phyloP scores from a whole-genome alignment of 2,329 filamentous ascomycete species.

The Pseudogymnoascus sp. region DNA sequence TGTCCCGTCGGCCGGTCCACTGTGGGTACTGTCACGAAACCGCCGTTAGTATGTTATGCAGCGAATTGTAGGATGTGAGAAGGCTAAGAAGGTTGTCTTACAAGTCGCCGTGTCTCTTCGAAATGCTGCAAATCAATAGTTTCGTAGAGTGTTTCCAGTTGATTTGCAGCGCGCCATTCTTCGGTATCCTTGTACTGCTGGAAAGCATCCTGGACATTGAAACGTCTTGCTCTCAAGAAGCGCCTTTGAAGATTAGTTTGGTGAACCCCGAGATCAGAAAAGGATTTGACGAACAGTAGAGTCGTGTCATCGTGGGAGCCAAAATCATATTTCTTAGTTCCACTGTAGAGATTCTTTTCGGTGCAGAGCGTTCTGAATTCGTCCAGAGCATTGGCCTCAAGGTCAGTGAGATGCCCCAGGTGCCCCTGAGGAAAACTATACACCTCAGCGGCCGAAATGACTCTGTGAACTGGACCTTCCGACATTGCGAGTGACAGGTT shows the following conservation, averaged over 20 bases:
- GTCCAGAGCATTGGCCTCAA: conserved; percentile 58
- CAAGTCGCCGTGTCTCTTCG: conserved; percentile 69
- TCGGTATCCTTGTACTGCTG: conserved; percentile 83
- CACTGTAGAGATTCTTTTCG: conserved; percentile 55
- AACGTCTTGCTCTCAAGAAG: conserved; percentile 78
- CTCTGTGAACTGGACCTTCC: conserved; percentile 18
- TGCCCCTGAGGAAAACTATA: conserved; percentile 67
- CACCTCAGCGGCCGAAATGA: conserved; percentile 30
- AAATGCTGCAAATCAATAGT: conserved; percentile 81
- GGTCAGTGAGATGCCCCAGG: conserved; percentile 63
- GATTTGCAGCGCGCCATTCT: conserved; percentile 73
- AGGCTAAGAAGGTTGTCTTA: conserved; percentile 33
- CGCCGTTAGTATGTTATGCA: conserved; percentile 19
- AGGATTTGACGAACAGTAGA: conserved; percentile 48
- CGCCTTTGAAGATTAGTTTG: conserved; percentile 45
- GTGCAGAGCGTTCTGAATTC: conserved; percentile 64
- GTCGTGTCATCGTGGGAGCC: conserved; percentile 64
- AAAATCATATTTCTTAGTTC: conserved; percentile 29
- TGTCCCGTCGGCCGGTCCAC: conserved; percentile 88
- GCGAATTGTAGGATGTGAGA: conserved; percentile 3
- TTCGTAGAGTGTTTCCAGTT: conserved; percentile 71
- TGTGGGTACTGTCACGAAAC: conserved; percentile 63
- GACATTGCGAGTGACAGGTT: neutral
- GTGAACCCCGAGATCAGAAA: neutral
- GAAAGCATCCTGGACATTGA: conserved; percentile 68